Base-by-base conservation (phyloP, 768 basidiomycete genomes). In the Mycena latifolia region DNA sequence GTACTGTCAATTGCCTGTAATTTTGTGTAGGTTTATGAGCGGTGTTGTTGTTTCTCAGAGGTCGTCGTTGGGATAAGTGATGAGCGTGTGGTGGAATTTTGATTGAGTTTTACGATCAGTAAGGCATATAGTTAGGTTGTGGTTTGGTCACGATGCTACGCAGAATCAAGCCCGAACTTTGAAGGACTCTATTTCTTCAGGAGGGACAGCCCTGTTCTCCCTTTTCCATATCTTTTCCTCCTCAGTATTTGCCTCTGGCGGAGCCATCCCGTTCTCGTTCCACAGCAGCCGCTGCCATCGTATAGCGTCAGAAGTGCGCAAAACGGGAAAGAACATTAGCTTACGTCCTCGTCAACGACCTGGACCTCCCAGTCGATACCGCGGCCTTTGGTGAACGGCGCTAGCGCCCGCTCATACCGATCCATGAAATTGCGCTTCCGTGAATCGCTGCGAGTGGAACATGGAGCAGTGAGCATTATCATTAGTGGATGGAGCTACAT, bases 331-430 rank as follows among this genome's bases (percentile, higher is more conserved):
- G 6, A 48, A 14, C 11, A 9, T 7, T 6, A 48, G 37, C 59
- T 14, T 29, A 66, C 70, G 55, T 71, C 70, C 8, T 25, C 53
- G 24, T 71, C 67, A 0, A 37, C 18, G 28, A 71, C n/a, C 31
- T 61, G 60, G 1, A 71, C 62, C 41, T 71, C 71, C 71, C 71
- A 69, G 45, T 71, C 45, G 18, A 71, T 56, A 0, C 70, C 70
- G 0, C 70, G 61, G 18, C 28, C 61, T 35, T 69, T 63, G 20
- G 64, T 71, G 45, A 65, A 69, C n/a, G 67, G 71, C 37, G 56
- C 55, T 2, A 71, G 41, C 14, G 47, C 67, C 7, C 18, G 3
- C 43, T 68, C 69, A 22, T 71, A 71, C 10, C 66, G 45, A 24
- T 54, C 56, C 63, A 71, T 62, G 28, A 65, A 71, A 6, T 0